Base-by-base conservation (phyloP, 805 yeast genomes). In the Lipomyces sp. region DNA sequence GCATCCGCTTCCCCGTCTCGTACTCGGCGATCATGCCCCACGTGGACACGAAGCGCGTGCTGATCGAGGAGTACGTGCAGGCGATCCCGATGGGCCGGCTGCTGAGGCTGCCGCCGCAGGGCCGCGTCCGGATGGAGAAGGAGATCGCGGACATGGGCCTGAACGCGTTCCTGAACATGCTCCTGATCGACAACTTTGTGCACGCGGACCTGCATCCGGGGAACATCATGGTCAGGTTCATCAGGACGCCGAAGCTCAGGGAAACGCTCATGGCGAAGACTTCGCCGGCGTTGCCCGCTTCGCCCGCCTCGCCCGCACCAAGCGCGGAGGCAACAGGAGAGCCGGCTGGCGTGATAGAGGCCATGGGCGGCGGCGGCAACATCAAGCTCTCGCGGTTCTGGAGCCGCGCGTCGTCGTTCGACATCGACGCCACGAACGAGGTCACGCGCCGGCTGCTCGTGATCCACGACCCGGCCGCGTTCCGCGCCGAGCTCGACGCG, bases 121-220 rank as follows among this genome's bases (percentile, higher is more conserved):
- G 55, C 1, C 61, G 66, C 23, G 48, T 47, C 21, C 51, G 53
- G 66, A 66, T 68, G 71, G 86, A 60, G 64, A 73, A 63, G 44
- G 73, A 63, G 66, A 74, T 87, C 37, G 81, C 90, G 63, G 89
- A 86, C 62, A 84, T 84, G 55, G 86, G 95, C 7, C 79, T 93
- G 22, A 95, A 93, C 65, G 86, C 97, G 3, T 93, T 93, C 61
- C 72, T 93, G 57, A 85, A 89, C 62, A 93, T 93, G 99, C 74
- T 93, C 55, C 84, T 93, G 45, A 69, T 91, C 47, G 95, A 93
- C 70, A 90, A 93, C 66, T 93, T 93, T 67, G 87, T 90, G 39
- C 99, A 93, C 67, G 91, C 98, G 0, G 99, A 93, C 70, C 73
- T 93, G 52, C 99, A 93, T 61, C 97, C 98, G 0, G 99, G 99